Conservation (phyloP, 1,139 yeast species). For the Trichomonascaceae sp. region DNA sequence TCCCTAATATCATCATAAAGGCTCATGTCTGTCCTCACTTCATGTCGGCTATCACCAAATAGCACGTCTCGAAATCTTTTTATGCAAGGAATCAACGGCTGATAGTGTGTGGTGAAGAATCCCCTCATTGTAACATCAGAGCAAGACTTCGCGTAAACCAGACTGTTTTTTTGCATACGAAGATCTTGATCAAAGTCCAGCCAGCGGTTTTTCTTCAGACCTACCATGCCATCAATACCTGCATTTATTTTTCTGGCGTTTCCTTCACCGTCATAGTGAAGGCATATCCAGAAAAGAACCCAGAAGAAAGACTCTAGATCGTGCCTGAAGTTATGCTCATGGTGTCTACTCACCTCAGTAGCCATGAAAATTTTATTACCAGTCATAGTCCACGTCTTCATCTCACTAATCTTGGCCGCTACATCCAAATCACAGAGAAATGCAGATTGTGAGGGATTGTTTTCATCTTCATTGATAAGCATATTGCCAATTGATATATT, state of each 20-base stretch:
- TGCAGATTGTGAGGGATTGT: neutral
- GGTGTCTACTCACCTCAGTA: neutral
- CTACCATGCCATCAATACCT: too few relatives aligned
- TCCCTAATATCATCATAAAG: neutral
- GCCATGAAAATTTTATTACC: neutral
- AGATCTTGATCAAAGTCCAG: too few relatives aligned
- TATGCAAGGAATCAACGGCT: neutral
- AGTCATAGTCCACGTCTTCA: neutral
- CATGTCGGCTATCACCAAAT: neutral
- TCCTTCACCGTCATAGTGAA: neutral
- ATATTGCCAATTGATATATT: neutral
- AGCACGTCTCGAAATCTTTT: neutral
- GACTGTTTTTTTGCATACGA: too few relatives aligned
- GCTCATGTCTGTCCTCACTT: neutral
- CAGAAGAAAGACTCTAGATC: neutral
- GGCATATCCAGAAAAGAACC: neutral
- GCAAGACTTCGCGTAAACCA: neutral
- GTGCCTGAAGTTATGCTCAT: neutral
- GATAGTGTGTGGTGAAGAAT: neutral
- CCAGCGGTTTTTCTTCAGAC: too few relatives aligned
- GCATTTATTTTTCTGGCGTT: neutral
- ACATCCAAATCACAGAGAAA: neutral
- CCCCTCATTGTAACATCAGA: neutral
- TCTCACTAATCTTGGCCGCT: neutral
- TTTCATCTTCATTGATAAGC: neutral